Conservation (phyloP, 2,329 filamentous ascomycete species). For the Botryotinia globosa region DNA sequence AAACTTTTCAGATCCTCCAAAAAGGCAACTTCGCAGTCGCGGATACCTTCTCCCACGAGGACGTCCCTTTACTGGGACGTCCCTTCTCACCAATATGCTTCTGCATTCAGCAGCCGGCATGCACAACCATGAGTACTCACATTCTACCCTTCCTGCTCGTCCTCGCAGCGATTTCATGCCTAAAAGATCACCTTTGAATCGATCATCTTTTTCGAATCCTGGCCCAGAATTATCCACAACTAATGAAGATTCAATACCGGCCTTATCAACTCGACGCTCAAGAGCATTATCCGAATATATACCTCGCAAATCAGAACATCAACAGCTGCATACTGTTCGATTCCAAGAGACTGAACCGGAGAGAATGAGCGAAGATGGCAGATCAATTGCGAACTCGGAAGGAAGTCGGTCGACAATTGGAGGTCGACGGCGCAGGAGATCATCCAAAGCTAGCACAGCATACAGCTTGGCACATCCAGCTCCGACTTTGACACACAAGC, state of each 20-base stretch:
- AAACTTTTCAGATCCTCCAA: constrained; percentile 1
- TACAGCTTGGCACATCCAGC: constrained; percentile 68
- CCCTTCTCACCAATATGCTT: constrained; percentile 33
- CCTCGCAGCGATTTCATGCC: constrained; percentile 24
- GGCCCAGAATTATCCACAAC: constrained; percentile 28
- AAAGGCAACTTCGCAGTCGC: constrained; percentile 1
- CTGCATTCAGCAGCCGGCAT: constrained; percentile 35
- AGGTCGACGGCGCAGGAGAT: constrained; percentile 44
- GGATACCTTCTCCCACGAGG: constrained; percentile 17
- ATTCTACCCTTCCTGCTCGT: constrained; percentile 20
- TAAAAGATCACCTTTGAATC: constrained; percentile 31
- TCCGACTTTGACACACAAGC: constrained; percentile 56
- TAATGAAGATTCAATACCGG: constrained; percentile 29
- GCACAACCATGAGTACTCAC: constrained; percentile 36
- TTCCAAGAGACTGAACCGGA: constrained; percentile 36
- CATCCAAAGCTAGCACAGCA: constrained; percentile 55
- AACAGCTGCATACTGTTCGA: constrained; percentile 26
- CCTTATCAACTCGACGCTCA: constrained; percentile 19
- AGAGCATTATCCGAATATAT: constrained; percentile 35
- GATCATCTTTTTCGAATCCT: constrained; percentile 37
- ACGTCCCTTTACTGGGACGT: constrained; percentile 21
- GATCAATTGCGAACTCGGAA: constrained; percentile 37
- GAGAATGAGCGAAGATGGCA: constrained; percentile 37
- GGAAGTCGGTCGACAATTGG: constrained; percentile 29
- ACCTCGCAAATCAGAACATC: constrained; percentile 27